A percentile compares a stretch with the other conserved stretches of the same genome.
phyloP scores from a whole-genome alignment of 805 yeast species.

The Yamadazyma takamatsuzukensis region DNA sequence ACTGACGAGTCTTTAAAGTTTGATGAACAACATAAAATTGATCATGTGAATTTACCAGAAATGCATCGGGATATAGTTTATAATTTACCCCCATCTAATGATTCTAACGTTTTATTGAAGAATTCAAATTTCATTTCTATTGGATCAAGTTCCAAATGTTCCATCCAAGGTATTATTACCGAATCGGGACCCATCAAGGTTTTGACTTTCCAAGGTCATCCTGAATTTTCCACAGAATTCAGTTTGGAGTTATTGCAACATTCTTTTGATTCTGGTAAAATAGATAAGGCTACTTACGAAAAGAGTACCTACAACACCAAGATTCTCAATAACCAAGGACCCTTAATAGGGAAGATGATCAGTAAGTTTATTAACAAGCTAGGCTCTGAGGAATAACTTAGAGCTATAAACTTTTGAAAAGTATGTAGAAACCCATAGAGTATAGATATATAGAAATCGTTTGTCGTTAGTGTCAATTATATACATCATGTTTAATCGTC shows the following conservation, averaged over 20 bases:
- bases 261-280: slow-evolving; percentile 13
- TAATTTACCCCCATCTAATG: slow-evolving; percentile 34
- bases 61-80: slow-evolving; percentile 39
- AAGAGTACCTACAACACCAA: slow-evolving; percentile 26
- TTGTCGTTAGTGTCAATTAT: too few species aligned
- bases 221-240: slow-evolving; percentile 58
- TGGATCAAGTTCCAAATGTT: slow-evolving; percentile 55
- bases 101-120: slow-evolving; percentile 10
- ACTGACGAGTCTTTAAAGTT: slow-evolving; percentile 7
- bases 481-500: slow-evolving; percentile 9
- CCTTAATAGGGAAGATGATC: slow-evolving; percentile 32
- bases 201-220: slow-evolving; percentile 85
- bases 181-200: slow-evolving; percentile 42
- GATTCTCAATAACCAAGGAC: slow-evolving; percentile 38
- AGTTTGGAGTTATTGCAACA: slow-evolving; percentile 22
- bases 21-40: slow-evolving; percentile 7
- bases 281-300: slow-evolving; percentile 25
- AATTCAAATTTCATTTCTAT: slow-evolving; percentile 31
- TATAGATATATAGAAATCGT: background rate
- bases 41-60: slow-evolving; percentile 33
- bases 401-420: background rate
- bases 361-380: slow-evolving; percentile 23
- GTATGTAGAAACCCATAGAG: slow-evolving; percentile 1
- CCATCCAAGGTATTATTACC: slow-evolving; percentile 61
- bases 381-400: slow-evolving; percentile 1